A percentile compares a stretch with the other conserved stretches of the same genome.
Evolutionary conservation across 352 stramenopile genomes (phyloP).

Genomic region (Pythium graminicola): DNA sequence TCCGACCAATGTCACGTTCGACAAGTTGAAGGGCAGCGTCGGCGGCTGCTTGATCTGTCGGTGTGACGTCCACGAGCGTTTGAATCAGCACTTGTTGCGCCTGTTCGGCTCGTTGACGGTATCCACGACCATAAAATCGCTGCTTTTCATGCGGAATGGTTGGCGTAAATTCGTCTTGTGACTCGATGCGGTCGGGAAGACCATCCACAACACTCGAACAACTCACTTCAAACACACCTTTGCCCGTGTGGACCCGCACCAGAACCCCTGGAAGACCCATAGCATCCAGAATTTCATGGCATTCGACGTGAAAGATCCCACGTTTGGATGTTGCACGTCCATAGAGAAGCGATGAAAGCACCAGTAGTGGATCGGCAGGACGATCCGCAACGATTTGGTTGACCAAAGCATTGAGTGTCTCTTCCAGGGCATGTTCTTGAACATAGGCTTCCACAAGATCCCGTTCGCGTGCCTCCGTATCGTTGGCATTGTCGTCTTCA

Average conservation of each 20-base stretch:
- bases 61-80: constrained; percentile 36
- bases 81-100: constrained; percentile 35
- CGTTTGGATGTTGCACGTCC: constrained; percentile 51
- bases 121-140: constrained; percentile 36
- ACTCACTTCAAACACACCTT: constrained; percentile 53
- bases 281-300: constrained; percentile 44
- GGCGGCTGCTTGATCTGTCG: constrained; percentile 39
- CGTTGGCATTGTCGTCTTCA: constrained; percentile 4
- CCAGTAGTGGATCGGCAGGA: constrained; percentile 59
- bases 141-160: constrained; percentile 29
- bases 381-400: constrained; percentile 64
- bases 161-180: constrained; percentile 23
- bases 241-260: constrained; percentile 58
- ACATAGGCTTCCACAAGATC: constrained; percentile 74
- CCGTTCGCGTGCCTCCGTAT: constrained; percentile 39
- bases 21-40: constrained; percentile 33
- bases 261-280: constrained; percentile 34
- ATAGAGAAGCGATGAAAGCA: constrained; percentile 59
- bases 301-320: constrained; percentile 61
- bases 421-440: constrained; percentile 59
- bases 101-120: constrained; percentile 26
- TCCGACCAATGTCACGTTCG: constrained; percentile 42
- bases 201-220: constrained; percentile 34
- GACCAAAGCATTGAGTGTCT: constrained; percentile 56
- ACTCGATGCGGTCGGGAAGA: constrained; percentile 30